Percentiles rank a stretch among this genome's conserved stretches.
Evolutionary conservation across 73 alveolate species (phyloP).

Genomic region (Blepharisma stoltei): DNA sequence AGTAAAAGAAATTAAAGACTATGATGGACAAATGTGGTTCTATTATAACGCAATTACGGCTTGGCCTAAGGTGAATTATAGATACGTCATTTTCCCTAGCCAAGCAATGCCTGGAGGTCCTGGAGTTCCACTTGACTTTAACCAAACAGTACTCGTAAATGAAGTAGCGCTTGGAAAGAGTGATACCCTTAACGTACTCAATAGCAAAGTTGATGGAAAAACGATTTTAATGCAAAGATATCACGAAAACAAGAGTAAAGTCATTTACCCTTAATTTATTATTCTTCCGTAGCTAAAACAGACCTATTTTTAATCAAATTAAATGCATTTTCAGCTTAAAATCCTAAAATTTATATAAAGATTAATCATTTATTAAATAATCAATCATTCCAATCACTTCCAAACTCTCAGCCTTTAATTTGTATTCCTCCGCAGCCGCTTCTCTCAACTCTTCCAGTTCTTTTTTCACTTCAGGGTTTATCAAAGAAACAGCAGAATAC

Average conservation of each 20-base stretch:
- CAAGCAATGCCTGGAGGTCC: conserved; percentile 29
- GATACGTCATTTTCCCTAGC: conserved; percentile 41
- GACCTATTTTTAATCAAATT: no score
- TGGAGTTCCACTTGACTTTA: conserved; percentile 11
- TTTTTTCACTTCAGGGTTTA: not conserved
- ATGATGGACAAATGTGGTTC: conserved; percentile 39
- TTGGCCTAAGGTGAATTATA: conserved; percentile 34
- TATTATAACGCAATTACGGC: conserved; percentile 40
- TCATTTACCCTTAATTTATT: no score
- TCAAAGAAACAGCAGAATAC: conserved; percentile 23
- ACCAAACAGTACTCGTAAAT: conserved; percentile 1
- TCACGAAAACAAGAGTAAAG: no score
- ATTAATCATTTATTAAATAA: not conserved
- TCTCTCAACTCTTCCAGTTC: not conserved
- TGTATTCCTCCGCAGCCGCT: not conserved
- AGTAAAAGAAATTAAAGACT: conserved; percentile 38
- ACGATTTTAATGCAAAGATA: no score
- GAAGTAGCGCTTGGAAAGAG: not conserved
- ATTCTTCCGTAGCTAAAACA: no score
- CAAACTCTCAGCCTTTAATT: conserved; percentile 5
- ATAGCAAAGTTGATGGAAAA: not conserved
- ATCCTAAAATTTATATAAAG: no score
- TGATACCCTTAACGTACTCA: conserved; percentile 5
- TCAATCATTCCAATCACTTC: conserved; percentile 28
- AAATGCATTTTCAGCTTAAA: no score